Evolutionary conservation across 345 rosid genomes (phyloP).

Genomic region (Citrus glauca): DNA sequence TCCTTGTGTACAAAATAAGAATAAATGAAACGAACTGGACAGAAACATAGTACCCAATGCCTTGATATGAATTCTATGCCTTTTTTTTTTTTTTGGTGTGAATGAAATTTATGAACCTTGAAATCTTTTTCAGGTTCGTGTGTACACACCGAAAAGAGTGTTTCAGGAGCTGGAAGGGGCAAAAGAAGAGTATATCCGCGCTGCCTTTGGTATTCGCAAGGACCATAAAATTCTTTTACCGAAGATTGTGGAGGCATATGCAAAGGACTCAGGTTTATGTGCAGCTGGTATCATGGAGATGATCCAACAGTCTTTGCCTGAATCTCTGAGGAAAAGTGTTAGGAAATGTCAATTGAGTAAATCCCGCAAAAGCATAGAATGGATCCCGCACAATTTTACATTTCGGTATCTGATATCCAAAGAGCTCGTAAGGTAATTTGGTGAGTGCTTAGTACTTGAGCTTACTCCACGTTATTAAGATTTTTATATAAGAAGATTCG

Average conservation of each 20-base stretch:
- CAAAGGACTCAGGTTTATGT: slow-evolving; percentile 67
- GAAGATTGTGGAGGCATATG: slow-evolving; percentile 69
- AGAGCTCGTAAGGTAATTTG: slow-evolving; percentile 57
- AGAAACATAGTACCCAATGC: not conserved
- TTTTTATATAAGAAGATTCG: slow-evolving; percentile 12
- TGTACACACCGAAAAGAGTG: slow-evolving; percentile 68
- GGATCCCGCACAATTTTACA: slow-evolving; percentile 85
- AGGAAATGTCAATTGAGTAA: slow-evolving; percentile 55
- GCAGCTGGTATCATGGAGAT: slow-evolving; percentile 54
- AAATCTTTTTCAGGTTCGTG: slow-evolving; percentile 58
- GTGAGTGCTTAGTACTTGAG: not conserved
- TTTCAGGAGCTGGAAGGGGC: slow-evolving; percentile 79
- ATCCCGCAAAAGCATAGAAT: slow-evolving; percentile 67
- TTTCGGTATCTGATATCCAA: slow-evolving; percentile 85
- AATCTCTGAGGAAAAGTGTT: slow-evolving; percentile 46
- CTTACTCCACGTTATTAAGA: slow-evolving; percentile 5
- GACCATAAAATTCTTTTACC: slow-evolving; percentile 77
- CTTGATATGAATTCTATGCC: not conserved
- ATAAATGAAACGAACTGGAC: not conserved
- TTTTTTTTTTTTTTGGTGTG: not conserved
- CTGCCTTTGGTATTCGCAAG: slow-evolving; percentile 61
- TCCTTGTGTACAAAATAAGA: not conserved
- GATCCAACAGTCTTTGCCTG: slow-evolving; percentile 64
- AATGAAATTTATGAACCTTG: not conserved
- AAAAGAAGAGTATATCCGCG: slow-evolving; percentile 84